A percentile compares a stretch with the other conserved stretches of the same genome.
phyloP scores from a whole-genome alignment of 768 basidiomycete genomes.

The Lyophyllum atratum region DNA sequence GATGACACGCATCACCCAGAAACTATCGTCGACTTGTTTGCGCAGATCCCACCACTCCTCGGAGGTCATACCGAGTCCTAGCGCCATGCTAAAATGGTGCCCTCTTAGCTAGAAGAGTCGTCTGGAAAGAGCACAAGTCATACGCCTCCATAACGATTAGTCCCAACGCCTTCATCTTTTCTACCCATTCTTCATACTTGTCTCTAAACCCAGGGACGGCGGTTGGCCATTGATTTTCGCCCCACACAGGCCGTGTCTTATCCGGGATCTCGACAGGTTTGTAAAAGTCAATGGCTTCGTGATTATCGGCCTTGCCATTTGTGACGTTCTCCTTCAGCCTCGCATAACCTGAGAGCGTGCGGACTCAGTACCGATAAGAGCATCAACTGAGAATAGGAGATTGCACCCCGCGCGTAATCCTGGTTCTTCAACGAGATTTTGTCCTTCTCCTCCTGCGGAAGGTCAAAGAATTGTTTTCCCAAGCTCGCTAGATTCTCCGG shows the following conservation, averaged over 20 bases:
- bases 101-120: background rate
- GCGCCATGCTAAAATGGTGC: conserved; percentile 63
- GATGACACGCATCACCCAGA: conserved; percentile 88
- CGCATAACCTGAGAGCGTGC: conserved; percentile 63
- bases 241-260: conserved; percentile 72
- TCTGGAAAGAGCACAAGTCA: conserved; percentile 27
- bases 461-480: conserved; percentile 71
- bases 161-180: conserved; percentile 85
- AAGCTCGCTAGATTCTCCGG: conserved; percentile 65
- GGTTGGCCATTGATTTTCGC: conserved; percentile 85
- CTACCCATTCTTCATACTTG: conserved; percentile 74
- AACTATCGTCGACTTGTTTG: conserved; percentile 77
- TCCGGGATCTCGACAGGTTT: conserved; percentile 70
- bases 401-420: conserved; percentile 75
- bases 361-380: background rate
- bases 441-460: conserved; percentile 80
- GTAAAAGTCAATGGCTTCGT: conserved; percentile 86
- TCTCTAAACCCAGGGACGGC: conserved; percentile 53
- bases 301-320: conserved; percentile 79
- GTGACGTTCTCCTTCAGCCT: conserved; percentile 85
- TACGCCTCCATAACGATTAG: conserved; percentile 85
- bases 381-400: background rate
- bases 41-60: conserved; percentile 73
- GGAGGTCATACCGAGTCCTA: conserved; percentile 70
- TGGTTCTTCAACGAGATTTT: conserved; percentile 64